These are phyloP conservation scores for Pinus taeda DNA, from an alignment of 75 land plant species.

Conservation along the genomic window DNA sequence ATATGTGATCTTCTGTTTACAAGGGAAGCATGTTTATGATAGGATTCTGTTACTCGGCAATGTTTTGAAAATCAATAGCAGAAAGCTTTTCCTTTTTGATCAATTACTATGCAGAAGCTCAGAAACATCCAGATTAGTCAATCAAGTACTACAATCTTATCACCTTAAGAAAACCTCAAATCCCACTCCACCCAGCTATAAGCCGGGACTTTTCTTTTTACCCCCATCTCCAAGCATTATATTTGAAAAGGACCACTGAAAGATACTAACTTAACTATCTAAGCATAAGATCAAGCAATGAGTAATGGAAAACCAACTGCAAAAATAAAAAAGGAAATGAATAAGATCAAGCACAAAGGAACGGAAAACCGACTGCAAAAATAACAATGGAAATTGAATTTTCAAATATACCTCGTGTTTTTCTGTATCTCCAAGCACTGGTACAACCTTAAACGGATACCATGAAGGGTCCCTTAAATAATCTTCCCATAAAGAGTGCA, in stretches of 20 bases:
- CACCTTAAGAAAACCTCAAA: too few species aligned
- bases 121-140: too few species aligned
- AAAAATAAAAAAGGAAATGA: not conserved
- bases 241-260: not conserved
- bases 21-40: not conserved
- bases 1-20: not conserved
- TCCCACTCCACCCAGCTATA: too few species aligned
- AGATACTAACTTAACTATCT: not conserved
- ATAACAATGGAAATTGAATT: not conserved
- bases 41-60: not conserved
- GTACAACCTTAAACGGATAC: slow-evolving; percentile 1
- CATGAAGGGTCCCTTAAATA: not conserved
- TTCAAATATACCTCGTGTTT: not conserved
- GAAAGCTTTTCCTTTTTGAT: not conserved
- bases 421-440: not conserved
- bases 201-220: too few species aligned
- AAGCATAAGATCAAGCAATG: not conserved
- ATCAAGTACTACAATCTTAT: too few species aligned
- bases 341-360: not conserved
- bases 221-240: not conserved
- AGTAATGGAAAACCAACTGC: not conserved
- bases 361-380: not conserved
- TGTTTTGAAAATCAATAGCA: not conserved
- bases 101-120: too few species aligned
- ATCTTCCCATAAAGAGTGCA: not conserved